Evolutionary conservation across 2,329 filamentous ascomycete genomes (phyloP).

Genomic region (Conoideocrella luteorostrata): DNA sequence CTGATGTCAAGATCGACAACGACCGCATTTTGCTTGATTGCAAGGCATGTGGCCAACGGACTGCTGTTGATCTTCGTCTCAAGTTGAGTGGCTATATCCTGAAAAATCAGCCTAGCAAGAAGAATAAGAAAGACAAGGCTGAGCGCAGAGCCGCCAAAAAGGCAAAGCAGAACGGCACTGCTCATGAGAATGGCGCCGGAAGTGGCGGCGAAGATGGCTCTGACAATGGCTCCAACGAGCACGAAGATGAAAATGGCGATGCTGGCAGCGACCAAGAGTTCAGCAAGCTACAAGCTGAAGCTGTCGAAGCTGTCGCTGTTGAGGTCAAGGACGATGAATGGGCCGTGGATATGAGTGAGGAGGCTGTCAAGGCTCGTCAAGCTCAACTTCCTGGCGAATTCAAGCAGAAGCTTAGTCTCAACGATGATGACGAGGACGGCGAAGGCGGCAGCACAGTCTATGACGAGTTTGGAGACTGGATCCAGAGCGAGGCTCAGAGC

Average conservation of each 20-base stretch:
- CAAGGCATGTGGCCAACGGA: constrained; percentile 95
- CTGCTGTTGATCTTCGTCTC: constrained; percentile 83
- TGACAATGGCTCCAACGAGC: constrained; percentile 43
- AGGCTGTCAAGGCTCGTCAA: constrained; percentile 89
- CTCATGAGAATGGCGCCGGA: constrained; percentile 49
- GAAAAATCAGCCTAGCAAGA: constrained; percentile 78
- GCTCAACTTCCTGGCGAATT: constrained; percentile 90
- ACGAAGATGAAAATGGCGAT: constrained; percentile 48
- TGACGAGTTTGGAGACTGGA: constrained; percentile 90
- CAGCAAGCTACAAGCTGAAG: constrained; percentile 65
- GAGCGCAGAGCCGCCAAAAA: constrained; percentile 85
- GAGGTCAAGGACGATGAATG: constrained; percentile 82
- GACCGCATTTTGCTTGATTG: constrained; percentile 89
- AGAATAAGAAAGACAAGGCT: constrained; percentile 97
- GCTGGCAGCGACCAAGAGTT: constrained; percentile 89
- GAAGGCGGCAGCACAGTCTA: constrained; percentile 74
- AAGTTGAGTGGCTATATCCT: constrained; percentile 97
- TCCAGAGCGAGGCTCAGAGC: constrained; percentile 64
- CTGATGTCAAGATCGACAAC: constrained; percentile 91
- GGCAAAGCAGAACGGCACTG: constrained; percentile 69
- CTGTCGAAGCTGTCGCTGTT: constrained; percentile 41
- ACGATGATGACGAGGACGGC: constrained; percentile 74
- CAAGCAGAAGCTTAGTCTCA: constrained; percentile 82
- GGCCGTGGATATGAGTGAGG: constrained; percentile 94
- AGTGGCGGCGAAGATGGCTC: constrained; percentile 52